Percentiles rank a stretch among this genome's conserved stretches.
phyloP scores from a whole-genome alignment of 108 stramenopile species.

The Nitzschia putrida region DNA sequence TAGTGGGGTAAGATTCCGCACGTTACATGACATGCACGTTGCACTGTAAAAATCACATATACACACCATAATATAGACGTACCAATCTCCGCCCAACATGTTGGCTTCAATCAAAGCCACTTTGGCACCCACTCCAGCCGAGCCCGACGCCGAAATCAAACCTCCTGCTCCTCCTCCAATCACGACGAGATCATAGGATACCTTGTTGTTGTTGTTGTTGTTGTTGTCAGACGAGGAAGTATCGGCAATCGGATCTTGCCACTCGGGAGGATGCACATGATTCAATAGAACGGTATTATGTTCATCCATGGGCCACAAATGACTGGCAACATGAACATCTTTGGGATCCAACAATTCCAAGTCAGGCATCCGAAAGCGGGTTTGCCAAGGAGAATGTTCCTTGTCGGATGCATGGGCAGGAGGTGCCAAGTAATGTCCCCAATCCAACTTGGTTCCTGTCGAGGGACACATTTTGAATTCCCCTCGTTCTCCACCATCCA shows the following conservation, averaged over 20 bases:
- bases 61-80: slow-evolving; percentile 7
- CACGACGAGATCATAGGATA: slow-evolving; percentile 78
- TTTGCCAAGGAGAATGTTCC: slow-evolving; percentile 26
- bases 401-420: not conserved
- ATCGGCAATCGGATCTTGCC: slow-evolving; percentile 57
- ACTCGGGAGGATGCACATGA: slow-evolving; percentile 76
- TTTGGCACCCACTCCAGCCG: slow-evolving; percentile 71
- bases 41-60: no score
- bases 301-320: slow-evolving; percentile 74
- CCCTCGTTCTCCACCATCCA: slow-evolving; percentile 53
- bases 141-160: slow-evolving; percentile 69
- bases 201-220: slow-evolving; percentile 22
- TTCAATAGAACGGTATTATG: slow-evolving; percentile 64
- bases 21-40: not conserved
- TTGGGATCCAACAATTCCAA: slow-evolving; percentile 40
- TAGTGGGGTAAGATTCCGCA: slow-evolving; percentile 2
- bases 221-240: no score
- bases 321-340: slow-evolving; percentile 54
- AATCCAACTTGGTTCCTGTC: slow-evolving; percentile 45
- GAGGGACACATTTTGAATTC: slow-evolving; percentile 35
- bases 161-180: slow-evolving; percentile 83
- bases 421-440: slow-evolving; percentile 57
- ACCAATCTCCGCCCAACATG: slow-evolving; percentile 84
- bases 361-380: slow-evolving; percentile 39
- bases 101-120: slow-evolving; percentile 86